Evolutionary conservation across 192 early-diverging fungal genomes (phyloP), one percentile per base, ranked within the genome.

Genomic region (Entomortierella chlamydospora): DNA sequence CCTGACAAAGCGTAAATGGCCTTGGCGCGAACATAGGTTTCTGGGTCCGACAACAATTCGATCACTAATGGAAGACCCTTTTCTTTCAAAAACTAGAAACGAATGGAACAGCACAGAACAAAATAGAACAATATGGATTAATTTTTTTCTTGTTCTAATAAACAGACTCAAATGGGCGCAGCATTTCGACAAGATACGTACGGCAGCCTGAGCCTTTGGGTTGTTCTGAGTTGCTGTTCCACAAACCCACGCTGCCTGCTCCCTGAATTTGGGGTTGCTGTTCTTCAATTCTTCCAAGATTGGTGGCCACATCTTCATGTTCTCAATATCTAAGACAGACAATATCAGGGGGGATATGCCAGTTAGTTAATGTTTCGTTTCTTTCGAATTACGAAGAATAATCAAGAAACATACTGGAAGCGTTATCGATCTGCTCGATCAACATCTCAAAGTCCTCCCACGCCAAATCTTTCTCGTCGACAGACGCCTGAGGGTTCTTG

Each of bases 151-250:
- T 17, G 2, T 47, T 20, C 45, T 17, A 20, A 47, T 20, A 17
- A 11, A 47, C 15, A 12, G 39, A 47, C 15, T 47, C 34, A 4
- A 37, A 37, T 10, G 4, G 22, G 13, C 11, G 42, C 22, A 28
- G 22, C n/a, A 30, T 20, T 2, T 10, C 4, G 9, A 51, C 13
- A 58, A 10, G 15, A 41, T 25, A 73, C 86, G 58, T 84, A 89
- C 87, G 26, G 90, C 92, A 20, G 84, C 73, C 77, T 99, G 96
- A 6, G 95, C 93, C 33, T 85, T 84, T 25, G 90, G 88, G 74
- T 99, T 98, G 83, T 99, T 96, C 80, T 99, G 96, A 9, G 97
- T 90, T 3, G 93, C 91, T 12, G 97, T 99, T 11, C 95, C 96
- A 60, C 95, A 88, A 13, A 97, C 92, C 98, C 97, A 99, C 23